Evolutionary conservation across 1,284 basidiomycete genomes (phyloP), one percentile per base, ranked within the genome.

Genomic region (Fomitopsis schrenkii): DNA sequence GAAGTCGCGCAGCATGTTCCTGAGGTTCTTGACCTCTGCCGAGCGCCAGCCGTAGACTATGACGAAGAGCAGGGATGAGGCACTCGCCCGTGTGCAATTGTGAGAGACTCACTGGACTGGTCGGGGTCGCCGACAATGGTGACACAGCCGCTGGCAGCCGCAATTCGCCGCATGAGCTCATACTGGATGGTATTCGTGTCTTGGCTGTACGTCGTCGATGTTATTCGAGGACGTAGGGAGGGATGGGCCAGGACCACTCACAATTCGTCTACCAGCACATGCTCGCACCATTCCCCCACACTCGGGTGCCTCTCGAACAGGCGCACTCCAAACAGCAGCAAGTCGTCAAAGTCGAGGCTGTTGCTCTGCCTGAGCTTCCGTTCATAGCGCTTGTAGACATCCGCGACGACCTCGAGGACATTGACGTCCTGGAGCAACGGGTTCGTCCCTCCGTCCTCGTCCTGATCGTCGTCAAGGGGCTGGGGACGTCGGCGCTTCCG

Each of bases 51-150:
- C 93, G 67, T 95, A 95, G 61, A 95, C 86, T 88, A 57, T 19
- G 19, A 36, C 35, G 36, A 54, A 36, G 48, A 36, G 35, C 35
- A 6, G 35, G 14, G 14, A 40, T 40, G 9, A 40, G 14, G 38
- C 30, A 33, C 30, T 40, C 3, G 9, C 12, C 38, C 9, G 3
- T 40, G 38, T 15, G 3, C 12, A 15, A 40, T 40, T 40, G 9
- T 15, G 38, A 14, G 38, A 4, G 15, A 70, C 80, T 56, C 62
- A 88, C 88, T 96, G 5, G 92, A 94, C 71, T 97, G 94, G 74
- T 97, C 94, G 0, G 95, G 94, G 75, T 97, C 95, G 0, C 95
- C 95, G 3, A 97, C 94, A 42, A 96, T 84, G 5, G 90, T 95
- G 33, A 95, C 81, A 63, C 88, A 85, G 41, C 79, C 75, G 40